Conservation (phyloP, 2,329 filamentous ascomycete genomes). For the Cyphellophora europaea region DNA sequence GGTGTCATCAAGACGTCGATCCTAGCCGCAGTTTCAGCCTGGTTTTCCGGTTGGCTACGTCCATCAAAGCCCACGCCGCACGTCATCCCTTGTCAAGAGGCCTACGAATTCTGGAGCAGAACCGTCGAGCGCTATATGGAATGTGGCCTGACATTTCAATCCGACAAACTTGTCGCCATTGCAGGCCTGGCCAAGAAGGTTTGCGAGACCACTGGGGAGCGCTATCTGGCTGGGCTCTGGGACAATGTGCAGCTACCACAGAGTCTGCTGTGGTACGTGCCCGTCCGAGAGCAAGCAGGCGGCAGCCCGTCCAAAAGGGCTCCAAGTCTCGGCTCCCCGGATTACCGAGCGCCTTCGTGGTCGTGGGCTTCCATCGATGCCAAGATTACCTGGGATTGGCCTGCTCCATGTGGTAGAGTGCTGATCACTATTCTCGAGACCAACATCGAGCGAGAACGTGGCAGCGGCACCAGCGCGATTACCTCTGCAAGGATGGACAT, state of each 20-base stretch:
- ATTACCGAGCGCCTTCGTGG: constrained; percentile 6
- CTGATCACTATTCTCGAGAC: background rate
- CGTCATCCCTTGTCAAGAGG: background rate
- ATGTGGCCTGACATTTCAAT: background rate
- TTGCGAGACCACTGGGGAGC: background rate
- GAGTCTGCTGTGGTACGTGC: constrained; percentile 2
- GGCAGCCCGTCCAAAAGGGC: background rate
- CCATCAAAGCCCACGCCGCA: background rate
- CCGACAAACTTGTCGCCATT: constrained; percentile 6
- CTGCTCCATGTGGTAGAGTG: background rate
- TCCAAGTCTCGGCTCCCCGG: background rate
- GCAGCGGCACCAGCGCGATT: background rate
- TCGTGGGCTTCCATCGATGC: constrained; percentile 9
- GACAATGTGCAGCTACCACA: constrained; percentile 1
- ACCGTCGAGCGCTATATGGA: constrained; percentile 2
- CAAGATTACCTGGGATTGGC: constrained; percentile 2
- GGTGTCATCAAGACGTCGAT: background rate
- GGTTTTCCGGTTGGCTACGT: background rate
- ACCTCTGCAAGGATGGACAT: background rate
- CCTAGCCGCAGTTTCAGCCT: background rate
- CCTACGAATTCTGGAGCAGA: background rate
- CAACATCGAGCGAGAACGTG: background rate
- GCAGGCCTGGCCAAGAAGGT: constrained; percentile 3
- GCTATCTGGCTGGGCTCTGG: constrained; percentile 4
- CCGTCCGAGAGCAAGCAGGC: background rate